These are phyloP conservation scores for Paraglomus brasilianum DNA, from an alignment of 192 early-diverging fungal species.

Conservation along the genomic window DNA sequence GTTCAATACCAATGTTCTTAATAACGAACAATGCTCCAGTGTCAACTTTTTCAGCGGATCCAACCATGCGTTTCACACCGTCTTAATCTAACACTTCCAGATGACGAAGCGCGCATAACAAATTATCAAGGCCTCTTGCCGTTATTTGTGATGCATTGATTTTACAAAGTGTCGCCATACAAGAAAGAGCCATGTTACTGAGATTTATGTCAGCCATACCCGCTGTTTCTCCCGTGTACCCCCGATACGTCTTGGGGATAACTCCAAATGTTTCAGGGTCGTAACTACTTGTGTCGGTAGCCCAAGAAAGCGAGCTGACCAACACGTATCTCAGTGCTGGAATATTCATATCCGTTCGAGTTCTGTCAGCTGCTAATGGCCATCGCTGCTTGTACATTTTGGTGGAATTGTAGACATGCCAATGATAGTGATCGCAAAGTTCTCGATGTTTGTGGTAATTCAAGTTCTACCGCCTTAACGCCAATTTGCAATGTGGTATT, in stretches of 20 bases:
- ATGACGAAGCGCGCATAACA: conserved; percentile 3
- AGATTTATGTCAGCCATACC: conserved; percentile 10
- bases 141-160: conserved; percentile 12
- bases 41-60: conserved; percentile 13
- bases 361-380: neutral
- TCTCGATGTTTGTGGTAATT: neutral
- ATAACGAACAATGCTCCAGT: conserved; percentile 6
- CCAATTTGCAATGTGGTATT: neutral
- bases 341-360: conserved; percentile 9
- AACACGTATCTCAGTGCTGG: conserved; percentile 2
- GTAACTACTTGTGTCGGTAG: neutral
- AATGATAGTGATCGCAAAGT: conserved; percentile 5
- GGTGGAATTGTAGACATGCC: neutral
- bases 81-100: conserved; percentile 20
- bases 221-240: too few relatives aligned
- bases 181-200: conserved; percentile 2
- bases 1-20: conserved; percentile 9
- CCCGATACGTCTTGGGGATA: conserved; percentile 22
- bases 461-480: conserved; percentile 7
- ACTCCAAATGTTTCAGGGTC: neutral
- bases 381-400: conserved; percentile 3
- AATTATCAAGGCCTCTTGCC: conserved; percentile 12
- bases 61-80: neutral
- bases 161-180: neutral
- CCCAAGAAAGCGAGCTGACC: neutral